phyloP scores from a whole-genome alignment of 306 rosid genomes.

The Abrus pulchellus region DNA sequence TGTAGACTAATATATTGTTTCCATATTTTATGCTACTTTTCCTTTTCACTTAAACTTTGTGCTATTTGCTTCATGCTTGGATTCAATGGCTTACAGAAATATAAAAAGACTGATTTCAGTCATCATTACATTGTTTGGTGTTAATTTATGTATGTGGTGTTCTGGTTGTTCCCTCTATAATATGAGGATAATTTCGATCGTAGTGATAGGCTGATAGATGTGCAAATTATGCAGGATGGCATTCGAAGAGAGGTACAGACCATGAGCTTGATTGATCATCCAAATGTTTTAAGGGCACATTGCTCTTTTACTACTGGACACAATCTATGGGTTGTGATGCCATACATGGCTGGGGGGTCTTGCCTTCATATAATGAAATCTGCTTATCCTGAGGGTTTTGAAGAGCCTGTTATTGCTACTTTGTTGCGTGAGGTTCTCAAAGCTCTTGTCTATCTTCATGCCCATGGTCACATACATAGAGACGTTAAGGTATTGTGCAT shows the following conservation, averaged over 20 bases:
- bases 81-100: slow-evolving; percentile 35
- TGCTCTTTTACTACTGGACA: slow-evolving; percentile 94
- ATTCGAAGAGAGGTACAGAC: slow-evolving; percentile 91
- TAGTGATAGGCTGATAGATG: slow-evolving; percentile 38
- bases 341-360: slow-evolving; percentile 98
- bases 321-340: slow-evolving; percentile 99
- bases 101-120: background rate
- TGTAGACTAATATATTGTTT: slow-evolving; percentile 39
- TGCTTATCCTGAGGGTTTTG: slow-evolving; percentile 83
- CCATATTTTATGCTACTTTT: slow-evolving; percentile 21
- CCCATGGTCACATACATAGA: slow-evolving; percentile 95
- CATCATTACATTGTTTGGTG: slow-evolving; percentile 41
- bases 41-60: slow-evolving; percentile 17
- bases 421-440: slow-evolving; percentile 89
- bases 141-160: slow-evolving; percentile 35
- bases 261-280: slow-evolving; percentile 88
- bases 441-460: slow-evolving; percentile 96
- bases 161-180: slow-evolving; percentile 1
- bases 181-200: background rate
- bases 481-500: slow-evolving; percentile 82
- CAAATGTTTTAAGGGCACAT: slow-evolving; percentile 84
- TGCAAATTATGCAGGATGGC: slow-evolving; percentile 80
- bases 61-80: slow-evolving; percentile 29
- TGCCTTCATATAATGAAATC: slow-evolving; percentile 98
- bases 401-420: slow-evolving; percentile 92